Conservation (phyloP, 192 early-diverging fungal species). For the Polychytrium aggregatum region DNA sequence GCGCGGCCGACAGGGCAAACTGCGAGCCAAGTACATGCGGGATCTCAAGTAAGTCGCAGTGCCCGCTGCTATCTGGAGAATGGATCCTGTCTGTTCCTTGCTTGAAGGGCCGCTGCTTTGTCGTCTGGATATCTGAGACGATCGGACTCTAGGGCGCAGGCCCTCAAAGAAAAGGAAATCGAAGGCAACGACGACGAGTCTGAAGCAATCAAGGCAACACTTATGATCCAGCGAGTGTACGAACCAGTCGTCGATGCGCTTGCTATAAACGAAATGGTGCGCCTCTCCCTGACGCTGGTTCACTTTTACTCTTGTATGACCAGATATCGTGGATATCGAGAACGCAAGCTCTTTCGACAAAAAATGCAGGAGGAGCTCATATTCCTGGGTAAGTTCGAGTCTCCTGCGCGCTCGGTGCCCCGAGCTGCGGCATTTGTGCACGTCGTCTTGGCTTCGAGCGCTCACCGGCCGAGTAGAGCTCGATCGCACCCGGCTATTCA, state of each 20-base stretch:
- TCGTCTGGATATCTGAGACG: neutral
- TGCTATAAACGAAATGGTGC: too few species aligned
- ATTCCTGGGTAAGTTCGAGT: constrained; percentile 30
- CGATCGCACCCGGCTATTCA: neutral
- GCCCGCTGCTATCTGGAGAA: neutral
- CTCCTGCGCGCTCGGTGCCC: neutral
- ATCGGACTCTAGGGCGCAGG: constrained; percentile 30
- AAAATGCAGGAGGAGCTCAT: constrained; percentile 33
- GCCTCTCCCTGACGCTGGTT: too few species aligned
- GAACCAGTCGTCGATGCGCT: too few species aligned
- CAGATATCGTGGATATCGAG: constrained; percentile 39
- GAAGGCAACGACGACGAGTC: constrained; percentile 42
- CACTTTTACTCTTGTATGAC: neutral
- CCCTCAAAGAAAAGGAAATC: constrained; percentile 40
- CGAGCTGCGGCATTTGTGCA: too few species aligned
- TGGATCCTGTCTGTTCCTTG: neutral
- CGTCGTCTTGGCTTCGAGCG: too few species aligned
- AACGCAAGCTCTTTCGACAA: constrained; percentile 22
- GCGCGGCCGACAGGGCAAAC: constrained; percentile 40
- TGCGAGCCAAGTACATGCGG: constrained; percentile 51
- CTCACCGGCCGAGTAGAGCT: neutral
- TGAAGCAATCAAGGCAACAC: constrained; percentile 33
- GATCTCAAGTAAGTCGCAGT: constrained; percentile 34
- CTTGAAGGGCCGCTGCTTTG: neutral
- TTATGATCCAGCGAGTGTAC: constrained; percentile 42